Base-by-base conservation (phyloP, 148 eudicot species). In the Linanthus parryae region DNA sequence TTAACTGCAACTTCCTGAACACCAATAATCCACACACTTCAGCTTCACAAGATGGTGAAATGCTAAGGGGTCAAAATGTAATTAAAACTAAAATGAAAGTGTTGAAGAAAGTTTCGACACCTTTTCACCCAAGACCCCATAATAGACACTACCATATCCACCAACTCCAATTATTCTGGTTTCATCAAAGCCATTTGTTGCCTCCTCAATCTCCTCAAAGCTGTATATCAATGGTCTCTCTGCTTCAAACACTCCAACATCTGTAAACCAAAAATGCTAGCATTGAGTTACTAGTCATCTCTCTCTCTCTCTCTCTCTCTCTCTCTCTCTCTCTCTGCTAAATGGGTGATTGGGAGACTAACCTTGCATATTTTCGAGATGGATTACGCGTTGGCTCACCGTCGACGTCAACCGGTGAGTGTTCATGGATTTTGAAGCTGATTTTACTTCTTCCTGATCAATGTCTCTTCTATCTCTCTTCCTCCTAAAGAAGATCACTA, bases 71-170 rank as follows among this genome's bases (percentile, higher is more conserved):
- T 20, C 7, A 23, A 23, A 9, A n/a, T n/a, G n/a, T n/a, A n/a
- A n/a, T n/a, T n/a, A n/a, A n/a, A n/a, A n/a, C n/a, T n/a, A n/a
- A n/a, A n/a, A n/a, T n/a, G n/a, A n/a, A n/a, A 29, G n/a, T n/a
- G 6, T 17, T 7, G 13, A 25, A 12, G n/a, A 24, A 45, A 19
- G 7, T 2, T 23, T 3, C 11, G 12, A 9, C 64, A 75, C 81
- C 76, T 67, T 46, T 17, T 67, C 66, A 48, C 65, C 70, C 23
- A 76, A 24, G 48, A 64, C 42, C 42, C 81, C 76, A 49, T 56
- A 61, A 47, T 67, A 76, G 39, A 76, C 81, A 54, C 68, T 63
- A 36, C 76, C 76, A 57, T 71, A 71, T 47, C 81, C 81, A 14
- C 81, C 81, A 59, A 60, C 62, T 16, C 76, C 81, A 13, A 76